Percentiles rank a stretch among this genome's conserved stretches.
These are phyloP conservation scores for Buddleja alternifolia DNA, from an alignment of 257 asterid species.

Conservation along the genomic window DNA sequence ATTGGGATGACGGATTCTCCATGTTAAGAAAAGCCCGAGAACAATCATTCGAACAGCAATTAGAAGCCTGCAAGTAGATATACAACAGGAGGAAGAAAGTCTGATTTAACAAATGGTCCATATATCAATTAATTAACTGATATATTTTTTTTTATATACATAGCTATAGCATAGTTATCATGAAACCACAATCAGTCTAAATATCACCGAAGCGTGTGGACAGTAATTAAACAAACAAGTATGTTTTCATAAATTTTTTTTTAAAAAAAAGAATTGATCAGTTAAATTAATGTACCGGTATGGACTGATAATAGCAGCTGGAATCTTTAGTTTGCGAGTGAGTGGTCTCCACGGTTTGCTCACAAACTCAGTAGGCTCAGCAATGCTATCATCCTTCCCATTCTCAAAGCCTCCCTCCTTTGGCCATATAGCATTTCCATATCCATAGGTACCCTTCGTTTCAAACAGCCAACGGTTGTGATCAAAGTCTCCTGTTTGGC, in stretches of 20 bases:
- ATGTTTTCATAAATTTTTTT: background rate
- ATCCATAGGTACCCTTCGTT: constrained; percentile 78
- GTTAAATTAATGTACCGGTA: constrained; percentile 50
- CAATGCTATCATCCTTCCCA: constrained; percentile 44
- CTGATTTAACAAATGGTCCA: constrained; percentile 27
- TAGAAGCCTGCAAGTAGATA: constrained; percentile 52
- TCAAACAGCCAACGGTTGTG: constrained; percentile 82
- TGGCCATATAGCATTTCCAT: constrained; percentile 90
- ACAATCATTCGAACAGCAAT: constrained; percentile 54
- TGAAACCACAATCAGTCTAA: constrained; percentile 10
- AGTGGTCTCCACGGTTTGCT: constrained; percentile 86
- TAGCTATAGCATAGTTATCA: background rate
- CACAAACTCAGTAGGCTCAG: constrained; percentile 53
- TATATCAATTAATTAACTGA: constrained; percentile 8
- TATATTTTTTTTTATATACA: background rate
- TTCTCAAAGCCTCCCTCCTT: constrained; percentile 59
- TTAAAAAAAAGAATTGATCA: background rate
- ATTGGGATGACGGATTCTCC: constrained; percentile 70
- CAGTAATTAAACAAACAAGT: background rate
- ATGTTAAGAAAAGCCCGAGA: constrained; percentile 67
- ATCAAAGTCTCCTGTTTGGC: constrained; percentile 80
- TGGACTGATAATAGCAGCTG: constrained; percentile 81
- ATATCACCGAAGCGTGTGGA: no score
- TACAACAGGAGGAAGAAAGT: constrained; percentile 12
- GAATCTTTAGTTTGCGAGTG: constrained; percentile 69